These are phyloP conservation scores for Rosa multiflora DNA, from an alignment of 306 rosid species.

Conservation along the genomic window DNA sequence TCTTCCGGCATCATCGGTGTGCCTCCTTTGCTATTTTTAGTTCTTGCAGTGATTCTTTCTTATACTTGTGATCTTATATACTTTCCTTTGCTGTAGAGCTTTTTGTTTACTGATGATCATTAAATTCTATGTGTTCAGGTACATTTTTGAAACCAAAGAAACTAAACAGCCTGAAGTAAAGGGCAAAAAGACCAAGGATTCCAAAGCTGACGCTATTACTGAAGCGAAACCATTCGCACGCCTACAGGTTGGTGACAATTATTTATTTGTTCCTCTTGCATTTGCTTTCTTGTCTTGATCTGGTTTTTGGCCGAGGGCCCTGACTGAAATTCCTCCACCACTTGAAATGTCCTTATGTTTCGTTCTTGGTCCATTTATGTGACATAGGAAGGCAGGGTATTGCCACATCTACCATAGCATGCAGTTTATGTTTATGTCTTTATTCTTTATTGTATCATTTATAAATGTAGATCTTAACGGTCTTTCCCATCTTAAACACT, in stretches of 20 bases:
- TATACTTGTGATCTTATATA: not conserved
- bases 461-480: not conserved
- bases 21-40: conserved; percentile 15
- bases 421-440: not conserved
- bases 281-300: not conserved
- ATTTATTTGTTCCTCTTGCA: conserved; percentile 1
- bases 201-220: conserved; percentile 41
- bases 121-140: conserved; percentile 41
- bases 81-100: not conserved
- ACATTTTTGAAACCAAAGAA: conserved; percentile 81
- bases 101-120: conserved; percentile 23
- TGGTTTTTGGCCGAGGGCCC: conserved; percentile 12
- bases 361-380: not conserved
- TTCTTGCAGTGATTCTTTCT: not conserved
- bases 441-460: not conserved
- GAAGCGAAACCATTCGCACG: conserved; percentile 59
- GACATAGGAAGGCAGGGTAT: not conserved
- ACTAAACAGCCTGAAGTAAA: conserved; percentile 46
- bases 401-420: not conserved
- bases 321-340: not conserved
- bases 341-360: not conserved
- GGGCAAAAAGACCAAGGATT: conserved; percentile 51
- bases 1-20: conserved; percentile 91
- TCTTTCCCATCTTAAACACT: conserved; percentile 9
- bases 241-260: conserved; percentile 66